A percentile compares a stretch with the other conserved stretches of the same genome.
Evolutionary conservation across 2,329 filamentous ascomycete genomes (phyloP).

Genomic region (Zarea fungicola): DNA sequence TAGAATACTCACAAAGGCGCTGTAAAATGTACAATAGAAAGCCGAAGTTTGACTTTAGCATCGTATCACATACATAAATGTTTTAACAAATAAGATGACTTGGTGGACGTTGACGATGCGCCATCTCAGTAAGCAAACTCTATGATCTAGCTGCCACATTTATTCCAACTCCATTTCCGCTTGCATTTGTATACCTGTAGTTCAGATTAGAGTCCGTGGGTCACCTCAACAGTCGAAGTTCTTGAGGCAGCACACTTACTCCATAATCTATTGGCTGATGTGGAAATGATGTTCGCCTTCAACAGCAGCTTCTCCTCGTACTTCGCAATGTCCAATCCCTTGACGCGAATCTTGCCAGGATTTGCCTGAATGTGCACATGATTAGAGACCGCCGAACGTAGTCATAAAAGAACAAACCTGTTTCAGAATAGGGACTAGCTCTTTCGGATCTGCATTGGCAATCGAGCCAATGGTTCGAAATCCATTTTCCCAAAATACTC

Average conservation of each 20-base stretch:
- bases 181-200: constrained; percentile 45
- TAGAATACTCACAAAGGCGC: too few species aligned
- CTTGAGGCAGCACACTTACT: constrained; percentile 43
- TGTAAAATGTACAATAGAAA: constrained; percentile 1
- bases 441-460: constrained; percentile 62
- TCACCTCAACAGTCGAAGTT: not conserved
- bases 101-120: too few species aligned
- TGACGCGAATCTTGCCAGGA: constrained; percentile 57
- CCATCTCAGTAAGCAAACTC: not conserved
- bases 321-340: constrained; percentile 50
- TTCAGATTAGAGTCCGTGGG: constrained; percentile 12
- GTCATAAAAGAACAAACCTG: constrained; percentile 37
- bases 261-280: constrained; percentile 66
- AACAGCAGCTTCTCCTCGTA: constrained; percentile 58
- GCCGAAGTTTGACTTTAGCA: not conserved
- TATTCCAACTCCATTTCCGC: constrained; percentile 43
- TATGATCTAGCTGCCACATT: not conserved
- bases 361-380: constrained; percentile 51
- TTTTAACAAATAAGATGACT: too few species aligned
- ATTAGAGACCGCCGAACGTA: constrained; percentile 5
- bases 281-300: constrained; percentile 64
- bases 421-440: constrained; percentile 66
- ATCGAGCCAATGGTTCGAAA: constrained; percentile 63
- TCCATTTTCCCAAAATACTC: constrained; percentile 71
- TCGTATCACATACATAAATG: not conserved